These are phyloP conservation scores for Cryptococcus sp. DNA, from an alignment of 1,284 basidiomycete genomes.

Conservation along the genomic window DNA sequence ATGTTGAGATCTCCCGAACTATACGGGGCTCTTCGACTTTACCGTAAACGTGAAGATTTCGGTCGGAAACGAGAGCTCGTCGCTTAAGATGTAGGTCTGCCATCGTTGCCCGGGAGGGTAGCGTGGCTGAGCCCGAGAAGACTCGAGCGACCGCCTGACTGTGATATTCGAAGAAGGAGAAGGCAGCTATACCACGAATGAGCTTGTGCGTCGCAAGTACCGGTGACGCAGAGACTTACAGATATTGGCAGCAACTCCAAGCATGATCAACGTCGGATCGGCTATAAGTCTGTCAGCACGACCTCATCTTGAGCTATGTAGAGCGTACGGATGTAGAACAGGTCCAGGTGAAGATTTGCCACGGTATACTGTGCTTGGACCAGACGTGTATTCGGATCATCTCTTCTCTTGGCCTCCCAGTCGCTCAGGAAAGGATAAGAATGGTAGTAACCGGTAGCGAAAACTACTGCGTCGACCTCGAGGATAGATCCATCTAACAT, in stretches of 20 bases:
- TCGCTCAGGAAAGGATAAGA: constrained; percentile 57
- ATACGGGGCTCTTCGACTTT: constrained; percentile 16
- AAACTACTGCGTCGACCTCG: constrained; percentile 53
- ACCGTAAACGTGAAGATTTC: constrained; percentile 18
- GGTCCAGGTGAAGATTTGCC: constrained; percentile 55
- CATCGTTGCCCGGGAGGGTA: constrained; percentile 8
- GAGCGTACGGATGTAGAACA: constrained; percentile 50
- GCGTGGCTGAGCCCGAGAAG: constrained; percentile 13
- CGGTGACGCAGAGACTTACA: neutral
- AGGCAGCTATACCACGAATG: constrained; percentile 4
- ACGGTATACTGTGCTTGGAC: constrained; percentile 24
- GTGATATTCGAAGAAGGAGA: constrained; percentile 31
- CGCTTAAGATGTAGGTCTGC: constrained; percentile 11
- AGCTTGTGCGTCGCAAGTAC: neutral
- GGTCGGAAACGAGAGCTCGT: constrained; percentile 1
- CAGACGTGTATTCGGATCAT: neutral
- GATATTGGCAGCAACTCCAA: constrained; percentile 25
- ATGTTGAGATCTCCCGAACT: constrained; percentile 22
- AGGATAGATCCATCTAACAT: constrained; percentile 54
- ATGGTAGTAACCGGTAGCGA: constrained; percentile 56
- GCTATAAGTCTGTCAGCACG: constrained; percentile 9
- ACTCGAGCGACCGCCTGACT: constrained; percentile 18
- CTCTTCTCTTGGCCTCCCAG: constrained; percentile 35
- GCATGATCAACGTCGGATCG: constrained; percentile 56
- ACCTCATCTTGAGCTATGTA: too few relatives aligned